Base-by-base conservation (phyloP, 768 basidiomycete species). In the Naganishia kalamii region DNA sequence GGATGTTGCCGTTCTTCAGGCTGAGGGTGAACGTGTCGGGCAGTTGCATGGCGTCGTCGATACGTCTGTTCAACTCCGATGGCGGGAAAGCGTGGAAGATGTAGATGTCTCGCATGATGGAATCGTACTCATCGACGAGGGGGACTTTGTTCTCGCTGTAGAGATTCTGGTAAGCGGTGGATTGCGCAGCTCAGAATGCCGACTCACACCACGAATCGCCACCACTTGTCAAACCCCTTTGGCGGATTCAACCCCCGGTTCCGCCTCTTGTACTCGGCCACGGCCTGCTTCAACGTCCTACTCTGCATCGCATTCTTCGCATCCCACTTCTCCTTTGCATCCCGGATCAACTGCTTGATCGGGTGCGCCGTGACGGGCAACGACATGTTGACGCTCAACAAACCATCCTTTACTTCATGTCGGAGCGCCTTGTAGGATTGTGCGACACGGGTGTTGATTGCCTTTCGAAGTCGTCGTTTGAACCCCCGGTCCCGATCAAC, bases 151-250 rank as follows among this genome's bases (percentile, higher is more conserved):
- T 59, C n/a, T 72, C 65, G 15, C 75, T 74, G 48, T 13, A 49
- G 1, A 40, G 33, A 25, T 13, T 15, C 4, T 6, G 32, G 44
- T 61, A 11, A 47, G 41, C 21, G 23, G 47, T 23, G 27, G 15
- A n/a, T 2, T n/a, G 0, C 8, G 5, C 3, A 5, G 37, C 6
- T 41, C 6, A 41, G 35, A 10, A 46, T 40, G 32, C n/a, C 2
- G 8, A 72, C 74, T 62, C 60, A 75, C 75, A 71, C 60, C 17
- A 74, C 70, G 49, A 68, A 74, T 25, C 49, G 60, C 75, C 75
- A 76, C 75, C 75, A 76, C 63, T 71, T 71, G 65, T 76, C 75
- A 59, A 76, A 76, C n/a, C 74, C 75, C 52, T 71, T 72, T 12
- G 75, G 75, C 15, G 75, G 75, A 11, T 48, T 32, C 49, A 62